A percentile compares a stretch with the other conserved stretches of the same genome.
Conservation (phyloP, 1,284 basidiomycete species). For the Stygiomarasmius scandens region DNA sequence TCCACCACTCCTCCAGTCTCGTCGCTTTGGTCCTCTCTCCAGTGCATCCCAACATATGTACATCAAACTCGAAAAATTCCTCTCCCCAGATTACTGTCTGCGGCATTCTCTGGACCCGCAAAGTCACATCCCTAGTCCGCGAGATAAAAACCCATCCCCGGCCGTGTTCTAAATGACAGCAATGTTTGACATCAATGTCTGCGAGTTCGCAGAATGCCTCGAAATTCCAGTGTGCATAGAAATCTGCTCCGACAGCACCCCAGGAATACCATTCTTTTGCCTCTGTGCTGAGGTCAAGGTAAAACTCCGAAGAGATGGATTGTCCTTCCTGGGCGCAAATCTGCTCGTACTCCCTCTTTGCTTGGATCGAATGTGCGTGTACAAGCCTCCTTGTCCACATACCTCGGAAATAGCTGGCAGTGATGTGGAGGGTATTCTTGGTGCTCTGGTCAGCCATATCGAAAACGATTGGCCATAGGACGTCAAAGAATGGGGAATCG, state of each 20-base stretch:
- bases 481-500: constrained; percentile 2
- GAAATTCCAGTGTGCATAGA: not conserved
- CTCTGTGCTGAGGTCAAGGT: not conserved
- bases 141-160: not conserved
- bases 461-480: constrained; percentile 1
- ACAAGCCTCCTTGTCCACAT: not conserved
- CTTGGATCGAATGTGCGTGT: not conserved
- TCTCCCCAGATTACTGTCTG: not conserved
- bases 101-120: not conserved
- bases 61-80: too few relatives aligned
- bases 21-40: not conserved
- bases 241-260: not conserved
- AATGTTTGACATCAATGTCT: not conserved
- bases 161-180: not conserved
- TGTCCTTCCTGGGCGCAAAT: not conserved
- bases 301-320: not conserved
- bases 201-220: not conserved
- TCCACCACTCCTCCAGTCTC: not conserved
- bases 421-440: not conserved
- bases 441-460: not conserved
- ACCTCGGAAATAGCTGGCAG: not conserved
- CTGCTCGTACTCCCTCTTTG: not conserved
- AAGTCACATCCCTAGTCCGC: not conserved
- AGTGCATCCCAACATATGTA: not conserved
- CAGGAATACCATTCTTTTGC: not conserved